phyloP scores from a whole-genome alignment of 148 eudicot genomes.

The Dysphania ambrosioides region DNA sequence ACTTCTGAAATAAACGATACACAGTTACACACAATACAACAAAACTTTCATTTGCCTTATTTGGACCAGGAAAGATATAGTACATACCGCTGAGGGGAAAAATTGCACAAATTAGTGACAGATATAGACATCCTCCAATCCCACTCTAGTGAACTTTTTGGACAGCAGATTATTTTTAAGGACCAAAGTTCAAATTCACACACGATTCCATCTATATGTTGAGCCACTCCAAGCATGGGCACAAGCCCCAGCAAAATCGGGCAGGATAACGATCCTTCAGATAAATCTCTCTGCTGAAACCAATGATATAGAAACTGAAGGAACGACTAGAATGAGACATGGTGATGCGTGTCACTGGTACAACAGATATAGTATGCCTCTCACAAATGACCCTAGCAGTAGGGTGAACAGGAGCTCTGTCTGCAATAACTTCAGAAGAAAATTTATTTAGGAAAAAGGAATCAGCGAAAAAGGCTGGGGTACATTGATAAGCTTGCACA shows the following conservation, averaged over 20 bases:
- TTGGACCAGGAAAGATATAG: background rate
- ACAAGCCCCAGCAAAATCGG: conserved; percentile 90
- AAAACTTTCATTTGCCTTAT: background rate
- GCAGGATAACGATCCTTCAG: conserved; percentile 85
- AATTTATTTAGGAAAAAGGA: conserved; percentile 86
- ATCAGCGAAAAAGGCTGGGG: conserved; percentile 91
- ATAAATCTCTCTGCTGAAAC: conserved; percentile 77
- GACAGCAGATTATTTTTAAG: background rate
- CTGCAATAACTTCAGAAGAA: conserved; percentile 91
- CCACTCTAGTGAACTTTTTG: background rate
- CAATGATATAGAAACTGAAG: conserved; percentile 85
- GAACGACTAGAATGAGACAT: conserved; percentile 58
- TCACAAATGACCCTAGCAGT: conserved; percentile 81
- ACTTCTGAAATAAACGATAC: background rate
- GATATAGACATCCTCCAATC: background rate
- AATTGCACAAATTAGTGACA: background rate
- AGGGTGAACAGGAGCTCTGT: conserved; percentile 64
- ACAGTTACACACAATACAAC: background rate
- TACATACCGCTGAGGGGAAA: background rate
- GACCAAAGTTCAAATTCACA: background rate
- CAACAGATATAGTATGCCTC: conserved; percentile 81
- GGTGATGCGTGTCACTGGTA: conserved; percentile 87
- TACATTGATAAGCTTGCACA: conserved; percentile 89
- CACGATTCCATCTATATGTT: conserved; percentile 32
- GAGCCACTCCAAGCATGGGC: conserved; percentile 95